Base-by-base conservation (phyloP, 2,329 filamentous ascomycete species). In the Calonectria montana region DNA sequence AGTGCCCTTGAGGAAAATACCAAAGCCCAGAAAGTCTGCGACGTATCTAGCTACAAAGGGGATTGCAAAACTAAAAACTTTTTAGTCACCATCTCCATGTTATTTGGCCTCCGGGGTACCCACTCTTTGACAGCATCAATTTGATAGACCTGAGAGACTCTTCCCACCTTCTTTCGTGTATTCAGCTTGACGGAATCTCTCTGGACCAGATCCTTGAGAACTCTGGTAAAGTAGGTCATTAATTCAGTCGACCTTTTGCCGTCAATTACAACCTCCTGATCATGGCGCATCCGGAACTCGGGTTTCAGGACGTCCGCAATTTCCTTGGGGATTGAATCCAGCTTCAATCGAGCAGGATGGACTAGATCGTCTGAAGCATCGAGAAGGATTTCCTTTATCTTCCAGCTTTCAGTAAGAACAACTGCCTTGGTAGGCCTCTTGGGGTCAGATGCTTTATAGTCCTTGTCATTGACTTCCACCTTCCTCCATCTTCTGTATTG, bases 1-100 rank as follows among this genome's bases (percentile, higher is more conserved):
- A 6, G 59, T 65, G 8, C 47, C 70, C 2, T 48, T 65, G 13
- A 77, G 55, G 0, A 71, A 43, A 27, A 77, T 39, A 0, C 72
- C 73, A 1, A 79, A 77, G 39, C 77, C 77, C 0, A 79, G 70
- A 41, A 79, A 79, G 21, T 78, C 72, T 0, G 77, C 74, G 16
- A 79, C 72, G 2, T 76, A 78, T 25, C 59, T 53, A 0, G 77
- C 77, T 1, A 79, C 74, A 1, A 77, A 69, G 1, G 76, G 77
- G 10, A 78, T 73, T 2, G 77, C 77, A 25, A 76, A 77, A 18
- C 75, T 76, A 12, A 27, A 39, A 45, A 2, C n/a, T 13, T 59
- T 7, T 41, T 12, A 13, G 64, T 67, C 41, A 66, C 31, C 27
- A 5, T 35, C 4, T 1, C 15, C 8, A 18, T 15, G 13, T 2